phyloP scores from a whole-genome alignment of 139 green algal genomes.

The Helicosporidium sp. region DNA sequence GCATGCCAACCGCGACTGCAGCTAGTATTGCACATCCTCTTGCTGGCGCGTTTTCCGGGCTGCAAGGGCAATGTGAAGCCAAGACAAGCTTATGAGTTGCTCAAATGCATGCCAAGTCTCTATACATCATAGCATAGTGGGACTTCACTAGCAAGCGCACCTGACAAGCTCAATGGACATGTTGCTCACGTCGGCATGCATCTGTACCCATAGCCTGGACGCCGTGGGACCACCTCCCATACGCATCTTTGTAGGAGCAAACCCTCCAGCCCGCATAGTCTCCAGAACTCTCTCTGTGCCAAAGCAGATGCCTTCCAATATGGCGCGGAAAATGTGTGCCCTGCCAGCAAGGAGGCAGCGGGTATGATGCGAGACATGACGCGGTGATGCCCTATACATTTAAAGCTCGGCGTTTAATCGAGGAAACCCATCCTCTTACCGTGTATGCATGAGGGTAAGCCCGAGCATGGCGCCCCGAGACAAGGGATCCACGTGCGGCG shows the following conservation, averaged over 20 bases:
- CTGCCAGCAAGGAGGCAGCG: too few species aligned
- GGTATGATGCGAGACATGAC: too few species aligned
- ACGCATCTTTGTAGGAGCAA: constrained; percentile 23
- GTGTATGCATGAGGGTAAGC: constrained; percentile 45
- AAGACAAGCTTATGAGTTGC: too few species aligned
- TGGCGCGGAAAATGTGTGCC: constrained; percentile 48
- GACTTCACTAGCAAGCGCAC: neutral
- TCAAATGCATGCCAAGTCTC: too few species aligned
- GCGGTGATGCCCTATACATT: too few species aligned
- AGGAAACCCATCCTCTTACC: neutral
- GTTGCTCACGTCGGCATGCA: constrained; percentile 48
- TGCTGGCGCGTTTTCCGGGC: constrained; percentile 36
- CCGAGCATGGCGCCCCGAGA: constrained; percentile 44
- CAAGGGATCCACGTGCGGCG: constrained; percentile 52
- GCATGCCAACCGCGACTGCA: constrained; percentile 29
- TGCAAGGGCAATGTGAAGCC: too few species aligned
- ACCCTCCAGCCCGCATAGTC: constrained; percentile 35
- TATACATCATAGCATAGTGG: too few species aligned
- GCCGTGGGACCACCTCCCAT: constrained; percentile 36
- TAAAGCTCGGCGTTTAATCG: too few species aligned
- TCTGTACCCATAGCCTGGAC: constrained; percentile 54
- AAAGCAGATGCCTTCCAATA: constrained; percentile 47
- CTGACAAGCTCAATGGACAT: constrained; percentile 33
- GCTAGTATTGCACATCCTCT: constrained; percentile 57
- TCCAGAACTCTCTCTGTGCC: constrained; percentile 50